Conservation (phyloP, 352 stramenopile species). For the Globisporangium spinosum region DNA sequence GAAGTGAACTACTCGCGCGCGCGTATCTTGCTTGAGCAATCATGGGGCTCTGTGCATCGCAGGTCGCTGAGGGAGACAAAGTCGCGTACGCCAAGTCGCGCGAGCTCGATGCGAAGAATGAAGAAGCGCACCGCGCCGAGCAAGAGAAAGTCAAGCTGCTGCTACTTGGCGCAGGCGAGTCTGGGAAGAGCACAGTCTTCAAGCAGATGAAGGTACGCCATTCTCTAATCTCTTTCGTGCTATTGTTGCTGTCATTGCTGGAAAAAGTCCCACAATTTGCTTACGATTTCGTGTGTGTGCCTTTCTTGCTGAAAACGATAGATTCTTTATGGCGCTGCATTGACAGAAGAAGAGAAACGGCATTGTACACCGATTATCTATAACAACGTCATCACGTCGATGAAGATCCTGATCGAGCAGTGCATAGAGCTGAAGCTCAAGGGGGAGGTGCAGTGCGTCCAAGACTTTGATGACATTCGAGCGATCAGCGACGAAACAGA, state of each 20-base stretch:
- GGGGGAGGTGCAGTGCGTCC: constrained; percentile 60
- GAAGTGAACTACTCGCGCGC: constrained; percentile 1
- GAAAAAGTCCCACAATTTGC: background rate
- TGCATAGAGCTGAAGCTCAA: constrained; percentile 79
- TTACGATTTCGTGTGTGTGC: background rate
- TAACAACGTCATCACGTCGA: constrained; percentile 89
- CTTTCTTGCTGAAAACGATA: constrained; percentile 24
- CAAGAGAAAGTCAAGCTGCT: constrained; percentile 95
- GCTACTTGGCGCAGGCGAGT: constrained; percentile 92
- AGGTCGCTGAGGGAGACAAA: constrained; percentile 59
- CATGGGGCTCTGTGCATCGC: constrained; percentile 69
- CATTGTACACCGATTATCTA: constrained; percentile 89
- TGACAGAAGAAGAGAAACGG: constrained; percentile 87
- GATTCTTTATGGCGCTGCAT: constrained; percentile 80
- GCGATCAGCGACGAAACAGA: constrained; percentile 80
- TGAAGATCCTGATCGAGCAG: constrained; percentile 91
- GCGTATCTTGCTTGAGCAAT: constrained; percentile 15
- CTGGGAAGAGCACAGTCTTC: constrained; percentile 94
- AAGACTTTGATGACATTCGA: constrained; percentile 81
- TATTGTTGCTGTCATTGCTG: background rate
- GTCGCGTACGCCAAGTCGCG: constrained; percentile 63
- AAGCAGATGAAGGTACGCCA: constrained; percentile 87
- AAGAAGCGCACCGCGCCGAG: constrained; percentile 71
- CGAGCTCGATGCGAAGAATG: constrained; percentile 76
- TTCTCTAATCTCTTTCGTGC: background rate